Evolutionary conservation across 2,329 filamentous ascomycete genomes (phyloP).

Genomic region (Didymella lethalis): DNA sequence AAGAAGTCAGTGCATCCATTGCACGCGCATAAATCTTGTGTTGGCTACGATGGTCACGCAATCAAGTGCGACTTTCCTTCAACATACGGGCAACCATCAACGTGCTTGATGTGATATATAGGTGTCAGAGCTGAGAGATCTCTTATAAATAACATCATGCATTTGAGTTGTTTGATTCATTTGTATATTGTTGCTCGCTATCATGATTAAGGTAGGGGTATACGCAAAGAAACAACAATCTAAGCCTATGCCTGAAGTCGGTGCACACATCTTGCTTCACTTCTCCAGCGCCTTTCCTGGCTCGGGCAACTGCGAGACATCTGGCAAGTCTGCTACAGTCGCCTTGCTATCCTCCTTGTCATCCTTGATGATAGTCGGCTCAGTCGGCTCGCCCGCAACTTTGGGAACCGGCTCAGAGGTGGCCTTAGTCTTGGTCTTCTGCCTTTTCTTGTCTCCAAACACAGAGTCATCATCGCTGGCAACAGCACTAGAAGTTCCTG

Average conservation of each 20-base stretch:
- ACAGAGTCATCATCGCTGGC: slow-evolving; percentile 40
- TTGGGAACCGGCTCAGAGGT: not conserved
- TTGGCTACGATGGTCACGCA: too few relatives aligned
- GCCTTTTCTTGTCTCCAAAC: slow-evolving; percentile 36
- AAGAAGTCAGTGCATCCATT: too few relatives aligned
- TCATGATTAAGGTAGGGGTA: slow-evolving; percentile 11
- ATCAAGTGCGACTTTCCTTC: too few relatives aligned
- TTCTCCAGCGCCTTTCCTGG: slow-evolving; percentile 33
- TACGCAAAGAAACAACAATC: slow-evolving; percentile 30
- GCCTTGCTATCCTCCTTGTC: slow-evolving; percentile 31
- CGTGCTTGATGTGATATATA: too few relatives aligned
- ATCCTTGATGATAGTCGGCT: slow-evolving; percentile 44
- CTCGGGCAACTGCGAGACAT: slow-evolving; percentile 48
- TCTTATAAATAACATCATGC: too few relatives aligned
- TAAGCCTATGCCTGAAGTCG: slow-evolving; percentile 21
- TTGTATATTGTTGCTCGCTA: slow-evolving; percentile 7
- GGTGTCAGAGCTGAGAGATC: too few relatives aligned
- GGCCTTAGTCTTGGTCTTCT: slow-evolving; percentile 18
- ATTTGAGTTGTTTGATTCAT: too few relatives aligned
- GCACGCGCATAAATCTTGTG: too few relatives aligned
- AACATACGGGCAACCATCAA: too few relatives aligned
- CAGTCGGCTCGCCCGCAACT: slow-evolving; percentile 25
- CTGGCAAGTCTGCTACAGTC: slow-evolving; percentile 45
- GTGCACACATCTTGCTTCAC: slow-evolving; percentile 3
- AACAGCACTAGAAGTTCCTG: slow-evolving; percentile 41